phyloP scores from a whole-genome alignment of 2,329 filamentous ascomycete genomes.

The Scopulariopsis brevicaulis region DNA sequence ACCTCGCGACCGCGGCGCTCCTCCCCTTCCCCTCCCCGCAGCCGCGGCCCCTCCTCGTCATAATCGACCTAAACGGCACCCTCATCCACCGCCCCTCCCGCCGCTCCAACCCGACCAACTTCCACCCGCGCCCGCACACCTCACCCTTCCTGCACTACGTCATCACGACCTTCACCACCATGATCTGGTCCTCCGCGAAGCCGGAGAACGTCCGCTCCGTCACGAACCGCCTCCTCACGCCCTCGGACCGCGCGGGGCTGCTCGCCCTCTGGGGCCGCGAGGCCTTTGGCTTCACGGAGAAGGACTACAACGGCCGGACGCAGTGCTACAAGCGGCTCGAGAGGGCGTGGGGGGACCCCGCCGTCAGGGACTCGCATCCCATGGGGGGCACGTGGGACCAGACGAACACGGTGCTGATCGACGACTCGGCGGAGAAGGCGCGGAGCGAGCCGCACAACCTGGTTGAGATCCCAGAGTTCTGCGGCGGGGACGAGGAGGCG shows the following conservation, averaged over 20 bases:
- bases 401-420: slow-evolving; percentile 78
- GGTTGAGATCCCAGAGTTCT: slow-evolving; percentile 69
- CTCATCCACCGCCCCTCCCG: slow-evolving; percentile 60
- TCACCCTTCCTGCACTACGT: slow-evolving; percentile 61
- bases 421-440: slow-evolving; percentile 76
- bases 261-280: slow-evolving; percentile 71
- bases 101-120: slow-evolving; percentile 29
- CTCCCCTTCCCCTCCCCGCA: slow-evolving; percentile 25
- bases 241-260: slow-evolving; percentile 39
- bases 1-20: slow-evolving; percentile 43
- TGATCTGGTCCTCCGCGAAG: slow-evolving; percentile 83
- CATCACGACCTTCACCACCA: slow-evolving; percentile 63
- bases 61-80: slow-evolving; percentile 91
- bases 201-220: slow-evolving; percentile 61
- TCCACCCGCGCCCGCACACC: slow-evolving; percentile 58
- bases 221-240: slow-evolving; percentile 51
- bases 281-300: slow-evolving; percentile 51
- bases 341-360: slow-evolving; percentile 52
- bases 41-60: slow-evolving; percentile 60
- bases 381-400: slow-evolving; percentile 54
- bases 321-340: slow-evolving; percentile 85
- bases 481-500: slow-evolving; percentile 26
- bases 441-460: slow-evolving; percentile 75
- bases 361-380: slow-evolving; percentile 31
- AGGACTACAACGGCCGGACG: slow-evolving; percentile 59